phyloP scores from a whole-genome alignment of 129 eudicot species.

The Calendula officinalis region DNA sequence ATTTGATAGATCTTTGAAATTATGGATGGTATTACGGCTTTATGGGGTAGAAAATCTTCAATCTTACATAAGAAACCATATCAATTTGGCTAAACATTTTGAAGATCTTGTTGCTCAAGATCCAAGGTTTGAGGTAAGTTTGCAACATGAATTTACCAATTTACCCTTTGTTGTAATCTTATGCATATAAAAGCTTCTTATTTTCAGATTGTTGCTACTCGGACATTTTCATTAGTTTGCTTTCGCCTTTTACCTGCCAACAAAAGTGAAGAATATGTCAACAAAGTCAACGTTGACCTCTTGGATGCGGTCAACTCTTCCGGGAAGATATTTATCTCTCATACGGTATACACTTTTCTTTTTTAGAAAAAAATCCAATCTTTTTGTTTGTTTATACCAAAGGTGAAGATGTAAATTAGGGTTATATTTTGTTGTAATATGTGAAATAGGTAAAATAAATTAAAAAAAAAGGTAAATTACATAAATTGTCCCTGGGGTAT shows the following conservation, averaged over 20 bases:
- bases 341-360: slow-evolving; percentile 56
- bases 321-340: slow-evolving; percentile 84
- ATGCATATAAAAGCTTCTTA: slow-evolving; percentile 1
- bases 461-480: too few relatives aligned
- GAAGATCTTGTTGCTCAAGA: slow-evolving; percentile 74
- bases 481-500: neutral
- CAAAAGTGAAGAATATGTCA: slow-evolving; percentile 39
- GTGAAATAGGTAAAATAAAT: too few relatives aligned
- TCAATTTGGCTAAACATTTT: slow-evolving; percentile 66
- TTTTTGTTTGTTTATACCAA: neutral
- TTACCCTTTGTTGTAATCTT: neutral
- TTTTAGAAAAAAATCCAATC: neutral
- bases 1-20: slow-evolving; percentile 68
- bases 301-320: slow-evolving; percentile 82
- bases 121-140: slow-evolving; percentile 79
- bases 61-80: slow-evolving; percentile 86
- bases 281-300: slow-evolving; percentile 65
- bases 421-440: neutral
- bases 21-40: slow-evolving; percentile 96
- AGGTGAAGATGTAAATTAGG: neutral
- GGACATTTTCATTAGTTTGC: slow-evolving; percentile 88
- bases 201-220: slow-evolving; percentile 67
- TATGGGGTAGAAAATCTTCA: slow-evolving; percentile 88
- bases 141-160: slow-evolving; percentile 1
- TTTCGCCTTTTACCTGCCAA: slow-evolving; percentile 63